Percentiles rank a stretch among this genome's conserved stretches.
Evolutionary conservation across 495 filamentous ascomycete genomes (phyloP).

Genomic region (Letharia lupina): DNA sequence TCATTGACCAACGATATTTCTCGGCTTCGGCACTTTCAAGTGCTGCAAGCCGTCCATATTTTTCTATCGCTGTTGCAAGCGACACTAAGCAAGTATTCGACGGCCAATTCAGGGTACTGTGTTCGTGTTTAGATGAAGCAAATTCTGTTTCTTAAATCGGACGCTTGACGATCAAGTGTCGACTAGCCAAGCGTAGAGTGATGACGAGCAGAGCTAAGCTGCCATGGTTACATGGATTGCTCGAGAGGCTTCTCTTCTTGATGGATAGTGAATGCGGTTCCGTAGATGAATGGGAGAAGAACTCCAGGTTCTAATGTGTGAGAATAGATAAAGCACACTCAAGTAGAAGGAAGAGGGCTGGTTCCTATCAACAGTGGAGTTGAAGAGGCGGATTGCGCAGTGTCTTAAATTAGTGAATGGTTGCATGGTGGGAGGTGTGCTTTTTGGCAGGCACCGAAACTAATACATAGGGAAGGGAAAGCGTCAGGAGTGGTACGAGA

Average conservation of each 20-base stretch:
- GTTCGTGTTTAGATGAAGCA: background rate
- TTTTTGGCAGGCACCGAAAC: background rate
- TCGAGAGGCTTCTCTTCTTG: constrained; percentile 10
- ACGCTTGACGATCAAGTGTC: constrained; percentile 29
- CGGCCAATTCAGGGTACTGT: background rate
- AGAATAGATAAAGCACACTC: background rate
- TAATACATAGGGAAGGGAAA: background rate
- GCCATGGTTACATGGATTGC: constrained; percentile 26
- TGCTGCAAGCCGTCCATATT: background rate
- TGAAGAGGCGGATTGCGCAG: background rate
- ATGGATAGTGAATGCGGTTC: background rate
- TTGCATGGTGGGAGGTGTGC: background rate
- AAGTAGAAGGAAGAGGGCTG: background rate
- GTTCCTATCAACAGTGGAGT: background rate
- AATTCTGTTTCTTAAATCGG: constrained; percentile 28
- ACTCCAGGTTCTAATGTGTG: background rate
- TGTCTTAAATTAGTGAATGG: background rate
- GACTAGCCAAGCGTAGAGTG: constrained; percentile 30
- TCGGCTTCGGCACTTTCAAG: background rate
- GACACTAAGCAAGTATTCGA: too few relatives aligned
- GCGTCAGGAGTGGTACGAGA: background rate
- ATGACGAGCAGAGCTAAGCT: constrained; percentile 28
- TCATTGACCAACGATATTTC: too few relatives aligned
- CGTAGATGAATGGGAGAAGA: background rate
- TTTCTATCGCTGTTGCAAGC: background rate